Evolutionary conservation across 2,329 filamentous ascomycete genomes (phyloP), one percentile per base, ranked within the genome.

Genomic region (Aureobasidium sp.): DNA sequence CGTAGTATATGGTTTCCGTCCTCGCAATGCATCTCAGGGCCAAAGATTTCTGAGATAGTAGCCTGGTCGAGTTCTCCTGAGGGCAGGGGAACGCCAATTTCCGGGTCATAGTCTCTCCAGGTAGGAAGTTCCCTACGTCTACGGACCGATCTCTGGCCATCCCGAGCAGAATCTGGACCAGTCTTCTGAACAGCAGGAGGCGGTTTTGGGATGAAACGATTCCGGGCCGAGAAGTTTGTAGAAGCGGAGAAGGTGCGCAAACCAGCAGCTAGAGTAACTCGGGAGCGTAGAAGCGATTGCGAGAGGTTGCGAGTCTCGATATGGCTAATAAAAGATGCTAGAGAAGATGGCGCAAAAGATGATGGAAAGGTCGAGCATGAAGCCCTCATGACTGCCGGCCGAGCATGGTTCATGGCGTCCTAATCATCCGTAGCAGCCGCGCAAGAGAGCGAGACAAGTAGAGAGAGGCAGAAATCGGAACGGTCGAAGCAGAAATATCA

Each of bases 31-130:
- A 68, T 61, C 27, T 68, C 63, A 16, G 61, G 62, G 36, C 67
- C 68, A 47, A 75, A 75, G 30, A 74, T 68, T 32, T 61, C 62
- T 42, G 68, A 64, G 54, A 74, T 67, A 48, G 71, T 64, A 0
- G 64, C 39, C 36, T 68, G 65, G 7, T 59, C 64, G 6, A 68
- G 67, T 50, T 72, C 72, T 61, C 69, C 69, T n/a, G 64, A 59
- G 2, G 68, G 68, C 16, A 74, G 61, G 25, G 72, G 72, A 66
- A 74, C 71, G 27, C 72, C 72, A 7, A 70, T 71, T 44, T 66
- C 68, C 14, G 72, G 70, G 51, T 72, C 71, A 63, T 73, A 75
- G 65, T 74, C 71, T 47, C 71, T 69, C 72, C 72, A 74, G 69
- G 72, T 72, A 36, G 71, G 61, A 37, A 45, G 64, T 13, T 51